Evolutionary conservation across 2,329 filamentous ascomycete species (phyloP), one percentile per base, ranked within the genome.

Genomic region (Cordyceps cateniannulata): DNA sequence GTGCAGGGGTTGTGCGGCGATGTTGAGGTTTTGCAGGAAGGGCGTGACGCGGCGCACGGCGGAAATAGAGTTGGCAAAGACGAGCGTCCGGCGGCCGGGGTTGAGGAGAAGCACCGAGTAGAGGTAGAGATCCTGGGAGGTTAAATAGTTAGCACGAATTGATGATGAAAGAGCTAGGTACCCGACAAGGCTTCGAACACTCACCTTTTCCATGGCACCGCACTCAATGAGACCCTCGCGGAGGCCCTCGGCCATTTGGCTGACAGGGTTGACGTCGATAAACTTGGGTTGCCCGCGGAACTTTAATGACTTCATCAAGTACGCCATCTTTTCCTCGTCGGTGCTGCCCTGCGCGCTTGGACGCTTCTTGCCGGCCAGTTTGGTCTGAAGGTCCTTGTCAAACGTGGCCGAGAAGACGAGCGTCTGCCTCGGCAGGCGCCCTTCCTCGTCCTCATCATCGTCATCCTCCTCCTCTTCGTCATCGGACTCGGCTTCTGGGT

Each of bases 391-490:
- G 0, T 88, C 87, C 69, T 93, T 93, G 71, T 96, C 90, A 73
- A 99, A 96, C 0, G 95, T 99, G 0, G 95, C 95, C 0, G 95
- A 98, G 73, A 99, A 99, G 22, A 99, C 91, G 0, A 99, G 82
- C 0, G 93, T 98, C 71, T 99, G 95, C 14, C 57, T 59, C 27
- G 29, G n/a, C 27, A 14, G 2, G 7, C 49, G 24, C 3, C 42
- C 38, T 18, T 47, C 57, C 8, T 20, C 57, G 2, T 45, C 38
- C 38, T 29, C 48, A 1, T 27, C 56, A 45, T 93, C 80, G 18
- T 82, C 69, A 47, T 78, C 70, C 12, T 73, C 65, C 7, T 73
- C 68, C 0, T 77, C 74, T 10, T 81, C 78, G 3, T 80, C 76
- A 20, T 82, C 75, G 18, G 76, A 72, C 7, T 80, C 79, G 22